Base-by-base conservation (phyloP, 139 green algal genomes). In the Edaphochlamys debaryana region DNA sequence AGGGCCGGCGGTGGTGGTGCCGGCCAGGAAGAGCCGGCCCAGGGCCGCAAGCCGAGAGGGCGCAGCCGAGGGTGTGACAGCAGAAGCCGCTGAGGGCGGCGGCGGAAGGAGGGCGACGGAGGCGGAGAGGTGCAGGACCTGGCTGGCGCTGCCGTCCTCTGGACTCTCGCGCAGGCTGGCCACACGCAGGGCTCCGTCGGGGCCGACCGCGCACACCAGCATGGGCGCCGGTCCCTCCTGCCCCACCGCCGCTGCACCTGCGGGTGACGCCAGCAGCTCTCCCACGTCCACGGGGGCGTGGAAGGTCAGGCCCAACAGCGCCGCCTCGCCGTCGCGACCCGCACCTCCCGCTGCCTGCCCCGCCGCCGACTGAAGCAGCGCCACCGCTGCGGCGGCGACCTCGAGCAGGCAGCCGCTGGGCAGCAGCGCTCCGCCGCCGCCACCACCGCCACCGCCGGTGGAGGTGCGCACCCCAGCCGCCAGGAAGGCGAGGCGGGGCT, bases 341-440 rank as follows among this genome's bases (percentile, higher is more conserved):
- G 40, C 25, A 17, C 19, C 52, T 5, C 45, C 40, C 7, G 41
- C 11, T 4, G 41, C 69, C 8, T 29, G 13, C 2, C 41, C 68
- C 29, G 45, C 11, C 22, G 37, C 56, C 30, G 63, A 66, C 66
- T 66, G 66, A 27, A 84, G 78, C 64, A 77, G 25, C n/a, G 48
- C 27, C 37, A 60, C 37, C 34, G 78, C 78, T 2, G 73, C 73
- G 3, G 73, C 58, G n/a, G 63, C 64, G 20, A 85, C 29, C 54
- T 89, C 79, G 5, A 87, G 71, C 68, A 89, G 80, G 42, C 81
- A 69, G 9, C 79, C 58, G 3, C 45, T 79, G 19, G 86, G 86
- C 68, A 89, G 67, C 42, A 76, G 20, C 4, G 34, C 48, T 8
- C 0, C 29, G 6, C 50, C 42, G 41, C 29, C 37, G 23, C 70